Percentiles rank a stretch among this genome's conserved stretches.
phyloP scores from a whole-genome alignment of 495 filamentous ascomycete genomes.

The Podospora pseudopauciseta region DNA sequence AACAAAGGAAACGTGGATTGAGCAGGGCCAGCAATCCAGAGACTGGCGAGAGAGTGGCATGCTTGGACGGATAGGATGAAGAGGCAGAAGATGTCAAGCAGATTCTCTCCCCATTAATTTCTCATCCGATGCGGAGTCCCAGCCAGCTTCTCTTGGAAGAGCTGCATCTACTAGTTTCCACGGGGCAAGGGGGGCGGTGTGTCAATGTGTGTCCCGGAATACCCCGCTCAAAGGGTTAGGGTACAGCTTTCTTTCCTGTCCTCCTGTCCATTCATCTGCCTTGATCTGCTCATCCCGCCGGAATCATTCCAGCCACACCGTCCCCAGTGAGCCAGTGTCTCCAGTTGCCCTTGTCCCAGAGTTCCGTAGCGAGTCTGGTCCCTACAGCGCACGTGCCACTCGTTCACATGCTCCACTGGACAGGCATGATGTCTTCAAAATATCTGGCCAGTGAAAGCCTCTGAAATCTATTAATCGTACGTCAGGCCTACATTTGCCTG shows the following conservation, averaged over 20 bases:
- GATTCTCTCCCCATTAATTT: background rate
- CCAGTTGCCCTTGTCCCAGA: background rate
- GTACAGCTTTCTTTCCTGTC: background rate
- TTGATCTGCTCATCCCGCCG: background rate
- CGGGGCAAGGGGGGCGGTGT: background rate
- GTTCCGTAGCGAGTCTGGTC: too few species aligned
- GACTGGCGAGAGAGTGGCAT: background rate
- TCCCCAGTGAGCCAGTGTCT: too few species aligned
- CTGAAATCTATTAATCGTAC: background rate
- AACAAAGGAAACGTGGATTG: background rate
- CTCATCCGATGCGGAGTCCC: background rate
- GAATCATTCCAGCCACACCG: too few species aligned
- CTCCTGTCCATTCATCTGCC: too few species aligned
- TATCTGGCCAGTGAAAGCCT: conserved; percentile 1
- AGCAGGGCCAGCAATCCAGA: background rate
- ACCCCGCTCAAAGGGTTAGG: background rate
- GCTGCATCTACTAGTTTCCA: background rate
- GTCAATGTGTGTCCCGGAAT: background rate
- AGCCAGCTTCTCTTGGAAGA: background rate
- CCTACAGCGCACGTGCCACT: conserved; percentile 10
- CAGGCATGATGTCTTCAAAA: conserved; percentile 5
- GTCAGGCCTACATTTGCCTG: conserved; percentile 6
- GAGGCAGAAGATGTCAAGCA: background rate
- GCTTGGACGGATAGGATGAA: background rate
- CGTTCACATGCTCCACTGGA: conserved; percentile 14